Evolutionary conservation across 495 filamentous ascomycete species (phyloP).

Genomic region (Penicillium samsonianum): DNA sequence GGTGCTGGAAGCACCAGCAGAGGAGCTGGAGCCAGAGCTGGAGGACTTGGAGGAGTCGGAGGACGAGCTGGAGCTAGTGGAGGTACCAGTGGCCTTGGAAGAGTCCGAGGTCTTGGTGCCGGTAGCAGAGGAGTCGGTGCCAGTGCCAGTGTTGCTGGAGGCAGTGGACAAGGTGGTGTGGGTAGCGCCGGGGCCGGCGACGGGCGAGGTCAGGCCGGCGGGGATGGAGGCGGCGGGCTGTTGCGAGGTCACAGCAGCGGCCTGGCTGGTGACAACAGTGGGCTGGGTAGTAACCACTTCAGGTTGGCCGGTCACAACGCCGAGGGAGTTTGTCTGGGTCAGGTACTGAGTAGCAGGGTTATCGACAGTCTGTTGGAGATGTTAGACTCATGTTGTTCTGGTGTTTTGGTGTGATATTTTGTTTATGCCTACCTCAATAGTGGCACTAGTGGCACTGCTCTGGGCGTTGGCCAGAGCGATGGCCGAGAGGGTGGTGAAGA

Average conservation of each 20-base stretch:
- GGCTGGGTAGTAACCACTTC: constrained; percentile 37
- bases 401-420: neutral
- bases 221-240: constrained; percentile 49
- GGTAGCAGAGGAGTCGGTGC: constrained; percentile 21
- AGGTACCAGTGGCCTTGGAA: constrained; percentile 6
- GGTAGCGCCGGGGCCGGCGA: constrained; percentile 25
- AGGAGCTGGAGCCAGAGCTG: constrained; percentile 27
- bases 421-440: constrained; percentile 23
- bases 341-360: constrained; percentile 50
- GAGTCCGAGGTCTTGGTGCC: neutral
- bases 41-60: constrained; percentile 26
- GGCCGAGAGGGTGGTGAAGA: constrained; percentile 46
- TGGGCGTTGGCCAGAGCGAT: constrained; percentile 37
- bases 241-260: constrained; percentile 46
- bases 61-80: constrained; percentile 10
- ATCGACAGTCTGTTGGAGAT: neutral
- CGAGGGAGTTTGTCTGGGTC: constrained; percentile 54
- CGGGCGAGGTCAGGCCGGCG: constrained; percentile 42
- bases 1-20: constrained; percentile 27
- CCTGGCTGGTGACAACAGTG: constrained; percentile 42
- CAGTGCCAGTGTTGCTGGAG: constrained; percentile 20
- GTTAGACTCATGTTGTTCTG: neutral
- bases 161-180: constrained; percentile 8
- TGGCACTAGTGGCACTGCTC: constrained; percentile 2
- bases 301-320: constrained; percentile 58